These are phyloP conservation scores for Solanum megistacrolobum DNA, from an alignment of 257 asterid genomes.

Conservation along the genomic window DNA sequence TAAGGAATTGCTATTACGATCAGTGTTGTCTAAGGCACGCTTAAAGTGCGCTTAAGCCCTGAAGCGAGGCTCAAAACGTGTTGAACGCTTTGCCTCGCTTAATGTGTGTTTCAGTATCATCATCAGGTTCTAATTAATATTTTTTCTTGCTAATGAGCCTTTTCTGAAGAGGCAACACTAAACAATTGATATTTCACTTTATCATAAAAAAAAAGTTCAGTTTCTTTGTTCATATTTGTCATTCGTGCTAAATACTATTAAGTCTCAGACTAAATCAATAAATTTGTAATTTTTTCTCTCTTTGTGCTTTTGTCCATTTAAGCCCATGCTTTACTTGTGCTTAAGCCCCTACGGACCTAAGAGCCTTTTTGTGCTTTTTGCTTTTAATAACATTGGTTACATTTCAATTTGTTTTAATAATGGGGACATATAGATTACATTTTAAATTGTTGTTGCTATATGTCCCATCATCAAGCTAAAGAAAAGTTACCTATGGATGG, in stretches of 20 bases:
- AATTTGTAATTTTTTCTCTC: not conserved
- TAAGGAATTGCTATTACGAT: not conserved
- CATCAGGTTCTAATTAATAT: not conserved
- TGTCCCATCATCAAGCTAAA: not conserved
- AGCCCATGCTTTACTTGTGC: not conserved
- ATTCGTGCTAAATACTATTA: not conserved
- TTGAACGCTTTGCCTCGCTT: not conserved
- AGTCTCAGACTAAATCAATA: not conserved
- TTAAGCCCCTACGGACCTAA: not conserved
- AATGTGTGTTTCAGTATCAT: not conserved
- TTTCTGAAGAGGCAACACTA: not conserved
- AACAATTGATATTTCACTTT: not conserved
- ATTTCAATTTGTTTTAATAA: not conserved
- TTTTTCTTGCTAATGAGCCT: not conserved
- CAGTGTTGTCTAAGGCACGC: not conserved
- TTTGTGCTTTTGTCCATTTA: not conserved
- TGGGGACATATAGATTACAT: not conserved
- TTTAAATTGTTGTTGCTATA: not conserved
- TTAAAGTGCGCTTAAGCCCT: not conserved
- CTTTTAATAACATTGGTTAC: not conserved
- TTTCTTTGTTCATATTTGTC: not conserved
- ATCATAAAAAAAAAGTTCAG: no score
- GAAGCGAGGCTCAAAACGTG: not conserved
- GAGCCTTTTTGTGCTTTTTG: not conserved
- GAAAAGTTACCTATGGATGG: not conserved